Evolutionary conservation across 1,139 yeast species (phyloP), one percentile per base, ranked within the genome.

Genomic region (Pneumocystis wakefieldiae): DNA sequence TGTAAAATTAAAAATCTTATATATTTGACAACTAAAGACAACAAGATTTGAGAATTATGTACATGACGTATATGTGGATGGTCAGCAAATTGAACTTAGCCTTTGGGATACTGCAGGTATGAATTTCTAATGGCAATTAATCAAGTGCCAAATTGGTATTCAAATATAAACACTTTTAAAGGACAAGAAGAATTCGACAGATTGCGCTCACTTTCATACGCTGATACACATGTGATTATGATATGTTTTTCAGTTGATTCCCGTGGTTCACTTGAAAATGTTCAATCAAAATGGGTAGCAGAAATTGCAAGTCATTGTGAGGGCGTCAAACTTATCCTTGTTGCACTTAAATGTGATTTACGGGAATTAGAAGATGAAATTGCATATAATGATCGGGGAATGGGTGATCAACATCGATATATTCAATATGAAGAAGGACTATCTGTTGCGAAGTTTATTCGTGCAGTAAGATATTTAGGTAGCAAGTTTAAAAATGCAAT

Each of bases 281-380:
- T 94, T 59, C 91, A 90, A 74, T 81, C 86, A 72, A 89, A 89
- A 74, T 92, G 98, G 98, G 95, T 90, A 35, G 94, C 95, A 2
- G 98, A 92, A 73, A 90, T 92, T 67, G 86, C 95, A 57, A 97
- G 91, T 73, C 95, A 92, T 73, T 92, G 98, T 75, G 96, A 89
- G 70, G 97, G 96, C 59, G 97, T 92, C 66, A 89, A 91, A 75
- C 79, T 92, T 66, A 96, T 92, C 19, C 78, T 92, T 64, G 97
- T 92, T 42, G 97, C 97, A 0, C 79, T 92, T 71, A 92, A 92
- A 75, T 92, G 97, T 71, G 98, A 92, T 76, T 78, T 92, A 71
- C 83, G 98, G 73, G 82, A 81, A 19, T 57, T 64, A 29, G 69
- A 73, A 70, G 66, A 67, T 41, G 42, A 71, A 2, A 65, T 69